phyloP scores from a whole-genome alignment of 441 rosid species.

The Capsella rubella region DNA sequence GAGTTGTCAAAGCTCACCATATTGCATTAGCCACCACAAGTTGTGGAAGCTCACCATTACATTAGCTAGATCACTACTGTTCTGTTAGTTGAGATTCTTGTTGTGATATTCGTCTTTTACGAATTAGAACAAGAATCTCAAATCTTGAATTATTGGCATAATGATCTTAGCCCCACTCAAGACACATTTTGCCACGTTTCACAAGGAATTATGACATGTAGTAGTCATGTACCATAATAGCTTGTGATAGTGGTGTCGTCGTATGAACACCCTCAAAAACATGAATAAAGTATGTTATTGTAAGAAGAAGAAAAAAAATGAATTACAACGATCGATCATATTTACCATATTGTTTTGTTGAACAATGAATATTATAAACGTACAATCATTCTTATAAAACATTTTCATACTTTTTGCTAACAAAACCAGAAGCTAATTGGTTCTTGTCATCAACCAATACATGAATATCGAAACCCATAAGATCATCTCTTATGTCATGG shows the following conservation, averaged over 20 bases:
- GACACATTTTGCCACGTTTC: background rate
- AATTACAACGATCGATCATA: background rate
- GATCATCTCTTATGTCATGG: background rate
- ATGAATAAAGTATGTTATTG: background rate
- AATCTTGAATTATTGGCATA: background rate
- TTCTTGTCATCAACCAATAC: background rate
- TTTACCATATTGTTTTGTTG: background rate
- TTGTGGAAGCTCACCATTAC: too few relatives aligned
- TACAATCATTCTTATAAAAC: background rate
- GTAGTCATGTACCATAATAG: too few relatives aligned
- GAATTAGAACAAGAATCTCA: background rate
- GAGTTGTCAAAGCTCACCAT: too few relatives aligned
- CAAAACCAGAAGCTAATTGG: background rate
- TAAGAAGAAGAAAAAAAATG: too few relatives aligned
- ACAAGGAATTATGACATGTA: too few relatives aligned
- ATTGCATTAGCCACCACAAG: too few relatives aligned
- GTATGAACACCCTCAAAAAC: too few relatives aligned
- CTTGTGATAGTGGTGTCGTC: too few relatives aligned
- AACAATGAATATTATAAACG: background rate
- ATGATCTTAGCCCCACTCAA: background rate
- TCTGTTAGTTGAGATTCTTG: too few relatives aligned
- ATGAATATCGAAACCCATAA: background rate
- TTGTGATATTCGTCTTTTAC: too few relatives aligned
- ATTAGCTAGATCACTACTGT: too few relatives aligned
- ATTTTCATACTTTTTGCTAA: background rate